These are phyloP conservation scores for Cucumis hystrix DNA, from an alignment of 306 rosid species.

Conservation along the genomic window DNA sequence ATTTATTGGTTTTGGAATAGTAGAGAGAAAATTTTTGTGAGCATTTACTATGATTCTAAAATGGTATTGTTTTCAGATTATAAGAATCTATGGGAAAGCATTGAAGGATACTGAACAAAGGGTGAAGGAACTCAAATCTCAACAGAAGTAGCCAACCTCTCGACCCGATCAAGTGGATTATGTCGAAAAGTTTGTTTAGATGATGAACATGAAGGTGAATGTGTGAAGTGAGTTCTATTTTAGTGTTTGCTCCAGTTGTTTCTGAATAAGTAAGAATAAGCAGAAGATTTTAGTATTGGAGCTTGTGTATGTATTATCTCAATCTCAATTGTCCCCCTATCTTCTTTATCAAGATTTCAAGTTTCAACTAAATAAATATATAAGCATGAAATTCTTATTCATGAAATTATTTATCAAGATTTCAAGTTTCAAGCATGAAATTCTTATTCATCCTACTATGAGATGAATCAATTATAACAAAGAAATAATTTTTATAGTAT, in stretches of 20 bases:
- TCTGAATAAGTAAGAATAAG: not conserved
- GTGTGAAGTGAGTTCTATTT: not conserved
- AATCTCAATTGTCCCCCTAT: too few relatives aligned
- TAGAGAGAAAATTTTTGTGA: too few relatives aligned
- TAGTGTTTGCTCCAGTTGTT: not conserved
- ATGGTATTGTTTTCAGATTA: constrained; percentile 33
- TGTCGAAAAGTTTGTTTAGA: constrained; percentile 6
- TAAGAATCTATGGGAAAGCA: constrained; percentile 67
- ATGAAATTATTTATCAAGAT: too few relatives aligned
- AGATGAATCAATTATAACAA: too few relatives aligned
- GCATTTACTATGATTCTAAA: not conserved
- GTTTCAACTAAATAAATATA: not conserved
- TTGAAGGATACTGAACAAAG: constrained; percentile 53
- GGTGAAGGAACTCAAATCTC: constrained; percentile 77
- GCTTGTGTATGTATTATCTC: not conserved
- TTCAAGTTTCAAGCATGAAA: not conserved
- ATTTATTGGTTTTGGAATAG: too few relatives aligned
- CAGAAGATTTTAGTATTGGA: not conserved
- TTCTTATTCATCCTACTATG: not conserved
- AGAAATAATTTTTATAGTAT: too few relatives aligned
- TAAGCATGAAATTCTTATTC: not conserved
- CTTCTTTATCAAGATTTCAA: not conserved
- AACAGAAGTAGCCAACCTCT: constrained; percentile 23
- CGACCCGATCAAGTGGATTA: not conserved
- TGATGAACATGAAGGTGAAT: not conserved